phyloP scores from a whole-genome alignment of 176 grass and related monocot species.

The Bromus sterilis region DNA sequence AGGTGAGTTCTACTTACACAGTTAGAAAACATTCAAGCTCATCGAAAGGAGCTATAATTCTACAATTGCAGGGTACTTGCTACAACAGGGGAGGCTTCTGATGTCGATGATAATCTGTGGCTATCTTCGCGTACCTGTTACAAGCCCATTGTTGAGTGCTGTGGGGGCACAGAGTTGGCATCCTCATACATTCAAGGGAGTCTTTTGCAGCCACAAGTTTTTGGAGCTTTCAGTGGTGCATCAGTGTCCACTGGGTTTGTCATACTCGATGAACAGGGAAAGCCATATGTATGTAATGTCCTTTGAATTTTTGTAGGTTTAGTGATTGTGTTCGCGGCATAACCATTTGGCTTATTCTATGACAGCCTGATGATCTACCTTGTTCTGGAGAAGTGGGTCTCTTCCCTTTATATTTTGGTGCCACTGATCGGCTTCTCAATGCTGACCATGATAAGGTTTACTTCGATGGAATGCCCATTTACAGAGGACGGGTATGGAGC shows the following conservation, averaged over 20 bases:
- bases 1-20: constrained; percentile 39
- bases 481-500: constrained; percentile 69
- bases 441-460: constrained; percentile 83
- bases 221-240: constrained; percentile 73
- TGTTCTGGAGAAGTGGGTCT: constrained; percentile 91
- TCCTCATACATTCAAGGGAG: constrained; percentile 79
- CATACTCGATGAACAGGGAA: constrained; percentile 83
- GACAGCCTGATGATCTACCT: constrained; percentile 75
- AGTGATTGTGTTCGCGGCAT: background rate
- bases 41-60: constrained; percentile 6
- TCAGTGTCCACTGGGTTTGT: constrained; percentile 80
- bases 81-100: constrained; percentile 86
- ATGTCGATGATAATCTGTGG: constrained; percentile 92
- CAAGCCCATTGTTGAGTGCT: constrained; percentile 84
- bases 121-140: constrained; percentile 66
- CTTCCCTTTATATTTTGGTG: constrained; percentile 74
- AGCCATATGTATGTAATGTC: constrained; percentile 64
- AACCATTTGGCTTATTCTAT: constrained; percentile 9
- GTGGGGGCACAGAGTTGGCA: constrained; percentile 80
- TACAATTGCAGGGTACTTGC: constrained; percentile 48
- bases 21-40: background rate
- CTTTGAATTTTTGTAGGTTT: background rate
- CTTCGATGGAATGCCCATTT: constrained; percentile 91
- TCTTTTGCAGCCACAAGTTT: constrained; percentile 68
- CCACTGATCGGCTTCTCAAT: constrained; percentile 69